Evolutionary conservation across 805 yeast species (phyloP).

Genomic region (Sungouiella thailandica): DNA sequence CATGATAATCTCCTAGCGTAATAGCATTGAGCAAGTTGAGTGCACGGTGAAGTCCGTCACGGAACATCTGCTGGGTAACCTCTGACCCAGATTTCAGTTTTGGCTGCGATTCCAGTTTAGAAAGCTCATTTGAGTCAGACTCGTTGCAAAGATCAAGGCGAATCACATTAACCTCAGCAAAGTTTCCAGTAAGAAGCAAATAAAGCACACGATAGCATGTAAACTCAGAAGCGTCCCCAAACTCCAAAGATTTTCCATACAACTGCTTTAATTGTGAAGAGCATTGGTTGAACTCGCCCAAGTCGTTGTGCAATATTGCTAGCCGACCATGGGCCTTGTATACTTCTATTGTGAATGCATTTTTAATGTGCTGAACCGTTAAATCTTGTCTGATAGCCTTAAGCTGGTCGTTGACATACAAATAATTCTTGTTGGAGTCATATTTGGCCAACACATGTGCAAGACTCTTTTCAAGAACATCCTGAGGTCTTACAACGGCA

Average conservation of each 20-base stretch:
- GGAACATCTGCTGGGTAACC: constrained; percentile 1
- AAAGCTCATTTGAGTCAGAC: background rate
- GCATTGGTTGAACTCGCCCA: constrained; percentile 95
- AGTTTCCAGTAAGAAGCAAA: constrained; percentile 66
- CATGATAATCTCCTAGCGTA: constrained; percentile 11
- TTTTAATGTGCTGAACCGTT: constrained; percentile 83
- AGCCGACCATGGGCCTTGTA: constrained; percentile 84
- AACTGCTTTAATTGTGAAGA: constrained; percentile 71
- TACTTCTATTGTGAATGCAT: constrained; percentile 68
- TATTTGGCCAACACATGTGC: constrained; percentile 51
- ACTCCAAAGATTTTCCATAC: constrained; percentile 33
- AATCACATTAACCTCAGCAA: constrained; percentile 47
- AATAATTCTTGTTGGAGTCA: constrained; percentile 49
- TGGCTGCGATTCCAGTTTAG: background rate
- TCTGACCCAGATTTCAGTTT: background rate
- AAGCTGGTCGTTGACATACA: constrained; percentile 82
- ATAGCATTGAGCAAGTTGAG: constrained; percentile 7
- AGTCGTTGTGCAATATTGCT: constrained; percentile 77
- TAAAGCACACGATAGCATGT: constrained; percentile 70
- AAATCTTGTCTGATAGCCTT: constrained; percentile 91
- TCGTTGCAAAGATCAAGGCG: constrained; percentile 8
- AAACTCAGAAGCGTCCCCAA: constrained; percentile 45
- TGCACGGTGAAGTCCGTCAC: constrained; percentile 9
- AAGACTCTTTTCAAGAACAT: constrained; percentile 54
- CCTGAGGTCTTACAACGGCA: constrained; percentile 68